phyloP scores from a whole-genome alignment of 257 asterid species.

The Perilla frutescens region DNA sequence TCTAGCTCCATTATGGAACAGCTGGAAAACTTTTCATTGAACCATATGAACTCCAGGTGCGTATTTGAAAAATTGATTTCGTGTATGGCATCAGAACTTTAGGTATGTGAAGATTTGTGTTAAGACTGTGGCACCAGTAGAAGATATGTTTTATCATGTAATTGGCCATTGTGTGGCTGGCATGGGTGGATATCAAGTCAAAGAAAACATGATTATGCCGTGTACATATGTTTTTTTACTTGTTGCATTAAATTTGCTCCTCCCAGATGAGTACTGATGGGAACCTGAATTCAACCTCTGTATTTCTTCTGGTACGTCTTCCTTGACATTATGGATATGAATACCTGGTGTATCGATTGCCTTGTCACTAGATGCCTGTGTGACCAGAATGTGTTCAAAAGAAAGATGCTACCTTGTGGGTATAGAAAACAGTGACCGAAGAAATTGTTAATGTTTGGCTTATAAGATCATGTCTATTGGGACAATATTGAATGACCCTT shows the following conservation, averaged over 20 bases:
- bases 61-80: neutral
- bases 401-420: neutral
- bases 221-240: too few relatives aligned
- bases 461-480: neutral
- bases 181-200: neutral
- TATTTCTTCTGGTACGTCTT: neutral
- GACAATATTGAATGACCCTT: too few relatives aligned
- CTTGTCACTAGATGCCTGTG: neutral
- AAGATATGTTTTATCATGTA: neutral
- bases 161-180: neutral
- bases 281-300: neutral
- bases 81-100: neutral
- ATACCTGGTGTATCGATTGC: neutral
- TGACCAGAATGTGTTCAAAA: neutral
- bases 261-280: neutral
- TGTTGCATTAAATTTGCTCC: neutral
- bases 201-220: neutral
- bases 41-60: neutral
- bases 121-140: conserved; percentile 3
- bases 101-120: neutral
- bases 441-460: neutral
- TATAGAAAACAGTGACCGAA: neutral
- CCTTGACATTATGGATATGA: conserved; percentile 11
- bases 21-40: neutral
- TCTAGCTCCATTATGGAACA: neutral